These are phyloP conservation scores for Cladobotryum mycophilum DNA, from an alignment of 2,329 filamentous ascomycete species.

Conservation along the genomic window DNA sequence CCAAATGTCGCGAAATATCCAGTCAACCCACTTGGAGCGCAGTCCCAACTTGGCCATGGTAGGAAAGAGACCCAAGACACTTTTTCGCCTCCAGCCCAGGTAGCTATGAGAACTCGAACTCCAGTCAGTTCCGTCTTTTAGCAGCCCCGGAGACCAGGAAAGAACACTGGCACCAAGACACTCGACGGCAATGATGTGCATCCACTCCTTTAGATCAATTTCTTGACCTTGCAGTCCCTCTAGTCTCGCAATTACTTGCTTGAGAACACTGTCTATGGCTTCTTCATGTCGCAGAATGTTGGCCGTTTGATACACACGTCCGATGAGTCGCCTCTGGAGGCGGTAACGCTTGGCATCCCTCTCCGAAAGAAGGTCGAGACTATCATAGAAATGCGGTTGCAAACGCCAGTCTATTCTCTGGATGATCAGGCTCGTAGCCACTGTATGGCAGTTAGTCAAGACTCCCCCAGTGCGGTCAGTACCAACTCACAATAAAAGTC, in stretches of 20 bases:
- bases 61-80: conserved; percentile 46
- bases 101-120: conserved; percentile 44
- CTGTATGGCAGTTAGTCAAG: conserved; percentile 19
- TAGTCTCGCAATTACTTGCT: conserved; percentile 30
- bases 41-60: conserved; percentile 32
- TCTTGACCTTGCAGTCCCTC: conserved; percentile 29
- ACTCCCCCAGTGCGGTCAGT: neutral
- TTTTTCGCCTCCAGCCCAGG: conserved; percentile 45
- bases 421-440: conserved; percentile 39
- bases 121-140: conserved; percentile 38
- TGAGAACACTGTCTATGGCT: conserved; percentile 36
- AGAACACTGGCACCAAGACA: conserved; percentile 44
- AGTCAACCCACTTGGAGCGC: conserved; percentile 29
- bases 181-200: conserved; percentile 50
- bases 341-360: conserved; percentile 41
- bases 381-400: conserved; percentile 33
- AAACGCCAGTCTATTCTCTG: conserved; percentile 36
- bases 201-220: conserved; percentile 48
- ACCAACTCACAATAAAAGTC: conserved; percentile 43
- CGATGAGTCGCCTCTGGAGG: conserved; percentile 43
- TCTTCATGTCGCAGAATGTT: conserved; percentile 37
- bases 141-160: conserved; percentile 46
- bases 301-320: conserved; percentile 39
- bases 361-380: conserved; percentile 46
- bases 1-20: conserved; percentile 39